phyloP scores from a whole-genome alignment of 352 stramenopile genomes.

The Blastocystis sp. region DNA sequence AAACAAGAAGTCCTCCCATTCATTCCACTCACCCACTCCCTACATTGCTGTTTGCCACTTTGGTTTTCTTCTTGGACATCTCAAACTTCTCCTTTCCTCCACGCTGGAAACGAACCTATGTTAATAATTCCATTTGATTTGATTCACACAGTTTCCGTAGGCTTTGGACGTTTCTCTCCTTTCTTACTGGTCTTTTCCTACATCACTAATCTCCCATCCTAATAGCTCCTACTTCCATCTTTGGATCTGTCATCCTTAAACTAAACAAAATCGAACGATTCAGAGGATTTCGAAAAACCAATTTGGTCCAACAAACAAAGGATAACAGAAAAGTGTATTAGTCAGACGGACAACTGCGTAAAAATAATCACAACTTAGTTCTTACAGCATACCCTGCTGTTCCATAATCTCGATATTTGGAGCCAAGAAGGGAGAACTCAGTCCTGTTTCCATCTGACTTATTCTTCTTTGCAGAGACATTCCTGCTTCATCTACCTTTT shows the following conservation, averaged over 20 bases:
- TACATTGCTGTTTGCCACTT: constrained; percentile 57
- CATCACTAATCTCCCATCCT: background rate
- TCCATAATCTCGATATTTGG: constrained; percentile 64
- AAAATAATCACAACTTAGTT: background rate
- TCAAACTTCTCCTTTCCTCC: constrained; percentile 58
- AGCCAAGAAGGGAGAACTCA: constrained; percentile 57
- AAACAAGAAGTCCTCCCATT: constrained; percentile 39
- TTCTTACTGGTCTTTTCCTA: constrained; percentile 8
- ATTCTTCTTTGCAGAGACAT: constrained; percentile 14
- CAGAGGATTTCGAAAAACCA: background rate
- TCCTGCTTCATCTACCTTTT: constrained; percentile 39
- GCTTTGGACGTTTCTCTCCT: constrained; percentile 28
- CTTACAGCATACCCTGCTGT: constrained; percentile 51
- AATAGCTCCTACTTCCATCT: background rate
- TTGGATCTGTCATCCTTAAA: background rate
- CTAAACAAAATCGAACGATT: constrained; percentile 17
- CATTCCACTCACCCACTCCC: background rate
- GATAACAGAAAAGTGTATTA: background rate
- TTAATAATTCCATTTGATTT: background rate
- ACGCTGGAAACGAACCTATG: constrained; percentile 46
- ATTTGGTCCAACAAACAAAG: background rate
- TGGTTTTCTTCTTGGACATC: background rate
- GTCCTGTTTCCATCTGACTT: constrained; percentile 53
- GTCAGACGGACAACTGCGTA: background rate
- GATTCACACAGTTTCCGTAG: background rate